Conservation (phyloP, 2,329 filamentous ascomycete genomes). For the Nothophoma quercina region DNA sequence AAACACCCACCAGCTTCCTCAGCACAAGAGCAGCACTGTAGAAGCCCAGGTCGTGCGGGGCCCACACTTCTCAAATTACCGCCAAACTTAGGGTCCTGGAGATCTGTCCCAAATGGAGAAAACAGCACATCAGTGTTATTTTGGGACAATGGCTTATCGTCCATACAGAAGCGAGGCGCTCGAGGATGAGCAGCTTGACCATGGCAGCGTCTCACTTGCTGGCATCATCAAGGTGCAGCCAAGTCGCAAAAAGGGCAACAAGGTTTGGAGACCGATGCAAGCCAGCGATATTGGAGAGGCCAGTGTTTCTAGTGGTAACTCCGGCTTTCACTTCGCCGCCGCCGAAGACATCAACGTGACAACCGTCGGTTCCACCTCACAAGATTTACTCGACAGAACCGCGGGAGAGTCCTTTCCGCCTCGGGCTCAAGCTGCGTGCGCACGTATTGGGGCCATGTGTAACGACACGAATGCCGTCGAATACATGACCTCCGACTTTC, state of each 20-base stretch:
- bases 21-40: not conserved
- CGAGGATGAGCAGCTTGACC: conserved; percentile 20
- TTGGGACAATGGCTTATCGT: conserved; percentile 41
- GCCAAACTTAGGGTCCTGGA: too few species aligned
- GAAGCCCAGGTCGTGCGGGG: conserved; percentile 19
- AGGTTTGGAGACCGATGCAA: conserved; percentile 35
- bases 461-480: not conserved
- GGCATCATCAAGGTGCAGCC: conserved; percentile 35
- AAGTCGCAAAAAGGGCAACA: conserved; percentile 27
- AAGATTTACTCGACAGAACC: not conserved
- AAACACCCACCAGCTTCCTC: not conserved
- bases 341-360: not conserved
- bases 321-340: not conserved
- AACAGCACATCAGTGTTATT: too few species aligned
- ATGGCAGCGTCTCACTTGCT: conserved; percentile 24
- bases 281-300: conserved; percentile 25
- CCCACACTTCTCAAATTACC: conserved; percentile 22
- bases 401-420: too few species aligned
- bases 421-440: not conserved
- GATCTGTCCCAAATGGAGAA: too few species aligned
- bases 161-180: conserved; percentile 23
- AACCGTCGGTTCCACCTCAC: too few species aligned
- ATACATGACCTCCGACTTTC: not conserved
- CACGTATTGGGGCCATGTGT: not conserved
- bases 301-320: conserved; percentile 4